Conservation (phyloP, 169 alveolate genomes). For the Cryptosporidium canis region DNA sequence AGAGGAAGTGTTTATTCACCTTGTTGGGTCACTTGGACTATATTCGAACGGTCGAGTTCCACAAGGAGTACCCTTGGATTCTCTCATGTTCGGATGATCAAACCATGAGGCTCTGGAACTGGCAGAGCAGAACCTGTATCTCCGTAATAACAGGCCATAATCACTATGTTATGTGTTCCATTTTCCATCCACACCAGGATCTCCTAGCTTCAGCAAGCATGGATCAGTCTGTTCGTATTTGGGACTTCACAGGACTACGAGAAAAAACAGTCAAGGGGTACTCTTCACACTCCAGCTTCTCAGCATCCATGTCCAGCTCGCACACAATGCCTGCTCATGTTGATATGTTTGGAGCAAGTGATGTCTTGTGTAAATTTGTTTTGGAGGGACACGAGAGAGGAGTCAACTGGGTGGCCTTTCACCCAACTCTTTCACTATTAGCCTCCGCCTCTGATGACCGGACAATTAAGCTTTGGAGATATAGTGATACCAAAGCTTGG, state of each 20-base stretch:
- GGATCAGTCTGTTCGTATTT: slow-evolving; percentile 94
- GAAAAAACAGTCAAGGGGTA: slow-evolving; percentile 88
- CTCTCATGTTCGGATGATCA: slow-evolving; percentile 94
- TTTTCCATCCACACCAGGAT: slow-evolving; percentile 94
- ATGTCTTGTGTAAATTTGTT: slow-evolving; percentile 89
- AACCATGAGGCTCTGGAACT: slow-evolving; percentile 97
- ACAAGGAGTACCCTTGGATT: slow-evolving; percentile 95
- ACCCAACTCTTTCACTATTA: slow-evolving; percentile 87
- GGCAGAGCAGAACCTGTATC: slow-evolving; percentile 91
- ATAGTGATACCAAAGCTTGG: slow-evolving; percentile 89
- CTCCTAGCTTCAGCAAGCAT: slow-evolving; percentile 92
- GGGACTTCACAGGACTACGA: slow-evolving; percentile 93
- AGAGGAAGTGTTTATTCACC: slow-evolving; percentile 90
- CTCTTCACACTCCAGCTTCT: slow-evolving; percentile 23
- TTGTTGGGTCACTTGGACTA: slow-evolving; percentile 95
- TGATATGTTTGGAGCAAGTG: slow-evolving; percentile 90
- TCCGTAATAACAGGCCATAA: slow-evolving; percentile 93
- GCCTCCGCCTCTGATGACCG: slow-evolving; percentile 96
- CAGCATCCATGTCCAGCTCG: slow-evolving; percentile 3
- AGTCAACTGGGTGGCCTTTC: slow-evolving; percentile 95
- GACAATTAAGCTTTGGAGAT: slow-evolving; percentile 94
- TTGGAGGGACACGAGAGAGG: slow-evolving; percentile 97
- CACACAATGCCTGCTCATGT: slow-evolving; percentile 70
- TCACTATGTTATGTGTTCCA: slow-evolving; percentile 97
- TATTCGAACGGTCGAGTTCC: slow-evolving; percentile 95